phyloP scores from a whole-genome alignment of 1,139 yeast species.

The Nakaseomyces uthaithaninus region DNA sequence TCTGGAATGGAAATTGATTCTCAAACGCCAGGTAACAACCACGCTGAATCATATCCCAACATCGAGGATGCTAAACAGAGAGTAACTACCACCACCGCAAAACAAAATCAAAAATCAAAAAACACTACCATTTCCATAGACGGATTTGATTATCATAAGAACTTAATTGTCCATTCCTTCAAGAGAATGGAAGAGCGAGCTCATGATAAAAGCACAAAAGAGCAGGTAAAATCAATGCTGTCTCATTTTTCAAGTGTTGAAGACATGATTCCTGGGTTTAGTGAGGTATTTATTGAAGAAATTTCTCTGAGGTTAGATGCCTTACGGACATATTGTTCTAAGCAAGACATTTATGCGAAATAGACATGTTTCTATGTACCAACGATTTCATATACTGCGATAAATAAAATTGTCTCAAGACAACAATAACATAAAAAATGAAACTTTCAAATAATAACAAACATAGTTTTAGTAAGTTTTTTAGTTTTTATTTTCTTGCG shows the following conservation, averaged over 20 bases:
- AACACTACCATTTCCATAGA: conserved; percentile 11
- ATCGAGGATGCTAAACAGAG: conserved; percentile 10
- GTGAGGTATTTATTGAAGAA: conserved; percentile 61
- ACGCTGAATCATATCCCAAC: neutral
- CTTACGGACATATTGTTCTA: conserved; percentile 18
- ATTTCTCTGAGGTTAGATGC: conserved; percentile 34
- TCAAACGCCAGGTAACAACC: neutral
- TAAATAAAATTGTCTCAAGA: neutral
- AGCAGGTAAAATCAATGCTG: conserved; percentile 38
- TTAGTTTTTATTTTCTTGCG: no score
- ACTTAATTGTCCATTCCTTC: conserved; percentile 36
- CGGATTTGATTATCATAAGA: conserved; percentile 33
- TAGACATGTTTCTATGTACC: neutral
- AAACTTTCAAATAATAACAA: neutral
- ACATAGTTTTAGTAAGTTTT: no score
- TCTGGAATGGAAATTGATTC: conserved; percentile 21
- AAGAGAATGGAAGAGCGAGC: conserved; percentile 45
- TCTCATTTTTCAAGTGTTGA: conserved; percentile 40
- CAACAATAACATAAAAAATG: neutral
- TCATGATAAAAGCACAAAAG: conserved; percentile 39
- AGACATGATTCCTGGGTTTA: conserved; percentile 49
- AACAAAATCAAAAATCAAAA: conserved; percentile 6
- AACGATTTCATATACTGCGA: neutral
- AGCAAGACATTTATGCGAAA: conserved; percentile 8
- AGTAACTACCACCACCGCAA: conserved; percentile 1